Evolutionary conservation across 495 filamentous ascomycete genomes (phyloP).

Genomic region (Amniculicola lignicola): DNA sequence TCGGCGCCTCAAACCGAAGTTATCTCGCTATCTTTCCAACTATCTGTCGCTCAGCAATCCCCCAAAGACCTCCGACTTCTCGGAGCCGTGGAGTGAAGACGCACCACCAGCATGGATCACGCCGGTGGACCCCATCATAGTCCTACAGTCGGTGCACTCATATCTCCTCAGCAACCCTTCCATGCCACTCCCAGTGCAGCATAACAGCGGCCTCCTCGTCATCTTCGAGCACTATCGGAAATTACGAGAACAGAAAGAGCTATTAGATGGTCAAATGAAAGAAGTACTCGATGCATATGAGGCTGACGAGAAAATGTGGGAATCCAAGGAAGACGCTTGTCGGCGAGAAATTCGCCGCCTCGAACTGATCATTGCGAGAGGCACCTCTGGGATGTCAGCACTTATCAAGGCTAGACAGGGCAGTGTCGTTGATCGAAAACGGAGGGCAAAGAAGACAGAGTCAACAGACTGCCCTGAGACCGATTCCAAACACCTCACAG

Average conservation of each 20-base stretch:
- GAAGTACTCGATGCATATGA: conserved; percentile 20
- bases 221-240: conserved; percentile 39
- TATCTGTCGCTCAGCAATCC: conserved; percentile 18
- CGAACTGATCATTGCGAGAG: conserved; percentile 37
- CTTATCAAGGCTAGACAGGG: conserved; percentile 38
- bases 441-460: conserved; percentile 8
- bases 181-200: conserved; percentile 29
- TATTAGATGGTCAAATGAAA: conserved; percentile 20
- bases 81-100: conserved; percentile 27
- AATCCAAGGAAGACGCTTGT: conserved; percentile 26
- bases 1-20: conserved; percentile 33
- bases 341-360: conserved; percentile 39
- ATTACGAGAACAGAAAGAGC: conserved; percentile 29
- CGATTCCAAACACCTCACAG: conserved; percentile 29
- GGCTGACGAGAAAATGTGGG: conserved; percentile 28
- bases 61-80: conserved; percentile 4
- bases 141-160: conserved; percentile 23
- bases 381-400: conserved; percentile 33
- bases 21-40: conserved; percentile 32
- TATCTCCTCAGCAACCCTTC: conserved; percentile 23
- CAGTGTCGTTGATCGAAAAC: conserved; percentile 30
- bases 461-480: conserved; percentile 16
- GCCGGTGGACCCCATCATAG: conserved; percentile 33
- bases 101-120: conserved; percentile 7
- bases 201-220: conserved; percentile 35